Evolutionary conservation across 1,139 yeast species (phyloP).

Genomic region (Candida tetrigidarum): DNA sequence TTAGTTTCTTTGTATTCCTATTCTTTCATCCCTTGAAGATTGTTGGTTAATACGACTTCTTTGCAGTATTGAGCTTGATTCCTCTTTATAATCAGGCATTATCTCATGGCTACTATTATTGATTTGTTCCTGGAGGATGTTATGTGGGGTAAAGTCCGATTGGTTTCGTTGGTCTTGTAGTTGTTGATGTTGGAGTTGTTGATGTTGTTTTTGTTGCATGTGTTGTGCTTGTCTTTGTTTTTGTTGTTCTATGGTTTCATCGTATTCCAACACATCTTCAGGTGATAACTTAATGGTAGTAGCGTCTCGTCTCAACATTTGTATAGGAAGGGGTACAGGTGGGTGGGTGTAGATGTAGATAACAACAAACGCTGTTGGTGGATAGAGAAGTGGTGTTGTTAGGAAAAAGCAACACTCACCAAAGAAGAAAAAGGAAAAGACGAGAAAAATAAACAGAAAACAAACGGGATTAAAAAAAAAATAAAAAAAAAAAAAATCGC

Average conservation of each 20-base stretch:
- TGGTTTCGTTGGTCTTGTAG: constrained; percentile 5
- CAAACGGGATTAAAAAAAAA: too few species aligned
- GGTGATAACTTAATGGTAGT: constrained; percentile 67
- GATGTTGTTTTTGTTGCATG: too few species aligned
- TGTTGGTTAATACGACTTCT: constrained; percentile 6
- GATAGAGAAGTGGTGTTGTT: too few species aligned
- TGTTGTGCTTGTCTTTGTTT: constrained; percentile 14
- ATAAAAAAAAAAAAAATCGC: too few species aligned
- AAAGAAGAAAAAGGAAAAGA: too few species aligned
- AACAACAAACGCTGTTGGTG: too few species aligned
- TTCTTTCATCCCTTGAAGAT: constrained; percentile 23
- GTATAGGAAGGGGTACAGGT: too few species aligned
- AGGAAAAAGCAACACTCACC: too few species aligned
- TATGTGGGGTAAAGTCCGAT: constrained; percentile 10
- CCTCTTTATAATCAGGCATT: constrained; percentile 16
- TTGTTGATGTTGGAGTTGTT: too few species aligned
- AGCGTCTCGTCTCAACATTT: constrained; percentile 68
- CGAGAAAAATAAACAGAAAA: too few species aligned
- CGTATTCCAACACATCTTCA: constrained; percentile 66
- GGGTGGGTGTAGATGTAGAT: too few species aligned
- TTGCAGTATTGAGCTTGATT: constrained; percentile 8
- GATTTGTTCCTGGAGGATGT: constrained; percentile 23
- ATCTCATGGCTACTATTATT: constrained; percentile 17
- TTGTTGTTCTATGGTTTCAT: constrained; percentile 36
- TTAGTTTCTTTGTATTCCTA: constrained; percentile 19